These are phyloP conservation scores for Picochlorum sp. DNA, from an alignment of 139 green algal genomes.

Conservation along the genomic window DNA sequence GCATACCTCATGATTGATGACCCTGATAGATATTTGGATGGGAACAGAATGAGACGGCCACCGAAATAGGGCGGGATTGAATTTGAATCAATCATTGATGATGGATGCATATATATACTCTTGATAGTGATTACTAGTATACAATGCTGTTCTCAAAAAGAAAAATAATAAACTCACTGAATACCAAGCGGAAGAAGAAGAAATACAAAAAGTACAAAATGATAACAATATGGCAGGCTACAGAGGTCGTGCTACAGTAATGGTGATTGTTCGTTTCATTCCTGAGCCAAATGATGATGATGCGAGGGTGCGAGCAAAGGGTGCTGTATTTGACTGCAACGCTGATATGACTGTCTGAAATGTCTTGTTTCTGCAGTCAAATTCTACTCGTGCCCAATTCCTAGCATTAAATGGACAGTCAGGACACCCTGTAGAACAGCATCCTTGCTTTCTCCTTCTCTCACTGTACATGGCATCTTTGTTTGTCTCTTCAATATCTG, in stretches of 20 bases:
- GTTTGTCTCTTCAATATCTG: background rate
- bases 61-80: background rate
- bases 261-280: too few species aligned
- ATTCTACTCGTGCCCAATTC: background rate
- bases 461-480: background rate
- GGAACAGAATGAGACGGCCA: background rate
- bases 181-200: background rate
- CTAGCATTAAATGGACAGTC: background rate
- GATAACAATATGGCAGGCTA: background rate
- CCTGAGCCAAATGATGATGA: too few species aligned
- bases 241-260: background rate
- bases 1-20: conserved; percentile 32
- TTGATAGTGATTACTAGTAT: too few species aligned
- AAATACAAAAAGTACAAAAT: background rate
- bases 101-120: too few species aligned
- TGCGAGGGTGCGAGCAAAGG: too few species aligned
- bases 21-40: conserved; percentile 29
- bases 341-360: background rate
- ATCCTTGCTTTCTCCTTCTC: background rate
- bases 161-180: too few species aligned
- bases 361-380: conserved; percentile 1
- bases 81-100: too few species aligned
- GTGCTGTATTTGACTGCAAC: background rate
- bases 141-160: too few species aligned
- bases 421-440: background rate